phyloP scores from a whole-genome alignment of 108 stramenopile genomes.

The Fragilaria crotonensis region DNA sequence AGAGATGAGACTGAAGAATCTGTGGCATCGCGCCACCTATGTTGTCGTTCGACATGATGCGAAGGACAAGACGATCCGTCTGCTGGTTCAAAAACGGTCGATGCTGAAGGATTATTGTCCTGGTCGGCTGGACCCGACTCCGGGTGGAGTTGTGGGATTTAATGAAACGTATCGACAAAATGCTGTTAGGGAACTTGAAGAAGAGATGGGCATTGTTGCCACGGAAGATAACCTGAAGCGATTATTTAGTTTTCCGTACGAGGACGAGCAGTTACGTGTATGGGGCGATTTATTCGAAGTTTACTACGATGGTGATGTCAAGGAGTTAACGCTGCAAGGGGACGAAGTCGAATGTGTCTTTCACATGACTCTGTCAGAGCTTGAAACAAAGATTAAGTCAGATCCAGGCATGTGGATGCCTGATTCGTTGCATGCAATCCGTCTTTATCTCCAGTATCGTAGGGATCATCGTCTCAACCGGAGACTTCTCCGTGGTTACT shows the following conservation, averaged over 20 bases:
- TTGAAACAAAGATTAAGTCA: slow-evolving; percentile 9
- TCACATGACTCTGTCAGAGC: slow-evolving; percentile 22
- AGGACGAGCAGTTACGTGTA: slow-evolving; percentile 39
- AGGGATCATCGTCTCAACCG: slow-evolving; percentile 6
- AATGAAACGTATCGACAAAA: slow-evolving; percentile 40
- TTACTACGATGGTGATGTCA: slow-evolving; percentile 21
- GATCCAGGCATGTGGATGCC: slow-evolving; percentile 43
- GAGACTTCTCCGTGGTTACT: slow-evolving; percentile 8
- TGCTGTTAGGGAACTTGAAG: slow-evolving; percentile 41
- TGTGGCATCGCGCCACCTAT: slow-evolving; percentile 63
- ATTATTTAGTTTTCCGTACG: slow-evolving; percentile 51
- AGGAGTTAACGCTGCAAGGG: slow-evolving; percentile 31
- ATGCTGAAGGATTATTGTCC: slow-evolving; percentile 53
- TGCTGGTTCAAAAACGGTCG: slow-evolving; percentile 41
- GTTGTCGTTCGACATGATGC: slow-evolving; percentile 25
- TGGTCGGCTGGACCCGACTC: slow-evolving; percentile 44
- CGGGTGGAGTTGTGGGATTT: slow-evolving; percentile 56
- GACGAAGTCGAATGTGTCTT: slow-evolving; percentile 41
- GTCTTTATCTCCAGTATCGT: slow-evolving; percentile 27
- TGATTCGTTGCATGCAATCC: slow-evolving; percentile 39
- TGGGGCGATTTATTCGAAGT: slow-evolving; percentile 55
- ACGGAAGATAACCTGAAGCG: neutral
- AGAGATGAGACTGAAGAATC: slow-evolving; percentile 35
- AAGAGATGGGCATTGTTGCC: slow-evolving; percentile 55
- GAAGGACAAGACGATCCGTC: slow-evolving; percentile 13